Percentiles rank a stretch among this genome's conserved stretches.
Conservation (phyloP, 2,329 filamentous ascomycete genomes). For the Aspergillus sp. region DNA sequence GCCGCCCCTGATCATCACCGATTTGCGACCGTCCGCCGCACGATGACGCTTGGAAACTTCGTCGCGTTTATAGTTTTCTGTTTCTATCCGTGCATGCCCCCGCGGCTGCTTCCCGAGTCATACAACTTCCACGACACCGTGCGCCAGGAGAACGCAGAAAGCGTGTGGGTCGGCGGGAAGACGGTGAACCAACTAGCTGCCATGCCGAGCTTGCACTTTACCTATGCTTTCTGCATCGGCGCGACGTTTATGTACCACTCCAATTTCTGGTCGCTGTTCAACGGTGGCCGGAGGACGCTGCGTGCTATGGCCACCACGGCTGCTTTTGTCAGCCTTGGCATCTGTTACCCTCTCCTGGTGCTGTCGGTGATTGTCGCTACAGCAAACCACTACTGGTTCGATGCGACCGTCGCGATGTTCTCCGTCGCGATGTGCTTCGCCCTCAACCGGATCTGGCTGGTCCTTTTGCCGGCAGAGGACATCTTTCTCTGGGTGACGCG, state of each 20-base stretch:
- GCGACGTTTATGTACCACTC: slow-evolving; percentile 56
- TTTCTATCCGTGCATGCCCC: slow-evolving; percentile 65
- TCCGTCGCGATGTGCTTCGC: slow-evolving; percentile 50
- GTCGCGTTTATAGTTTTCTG: slow-evolving; percentile 62
- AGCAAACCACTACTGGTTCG: slow-evolving; percentile 61
- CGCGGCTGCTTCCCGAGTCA: slow-evolving; percentile 59
- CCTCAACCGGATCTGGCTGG: slow-evolving; percentile 51
- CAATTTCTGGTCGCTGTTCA: slow-evolving; percentile 44
- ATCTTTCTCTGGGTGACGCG: slow-evolving; percentile 49
- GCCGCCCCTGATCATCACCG: slow-evolving; percentile 45
- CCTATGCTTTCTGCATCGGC: slow-evolving; percentile 58
- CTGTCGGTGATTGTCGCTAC: slow-evolving; percentile 56
- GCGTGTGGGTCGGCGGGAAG: slow-evolving; percentile 56
- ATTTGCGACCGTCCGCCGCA: slow-evolving; percentile 58
- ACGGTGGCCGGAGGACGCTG: slow-evolving; percentile 43
- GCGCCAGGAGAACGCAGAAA: slow-evolving; percentile 54
- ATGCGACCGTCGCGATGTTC: slow-evolving; percentile 52
- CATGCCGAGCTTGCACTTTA: slow-evolving; percentile 60
- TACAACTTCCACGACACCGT: slow-evolving; percentile 64
- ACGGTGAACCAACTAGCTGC: slow-evolving; percentile 60
- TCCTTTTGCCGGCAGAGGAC: slow-evolving; percentile 54
- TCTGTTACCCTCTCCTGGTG: slow-evolving; percentile 53
- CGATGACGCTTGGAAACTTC: slow-evolving; percentile 63
- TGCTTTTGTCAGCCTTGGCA: slow-evolving; percentile 46
- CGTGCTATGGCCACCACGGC: slow-evolving; percentile 44